Conservation (phyloP, 306 rosid genomes). For the Cucurbita pepo region DNA sequence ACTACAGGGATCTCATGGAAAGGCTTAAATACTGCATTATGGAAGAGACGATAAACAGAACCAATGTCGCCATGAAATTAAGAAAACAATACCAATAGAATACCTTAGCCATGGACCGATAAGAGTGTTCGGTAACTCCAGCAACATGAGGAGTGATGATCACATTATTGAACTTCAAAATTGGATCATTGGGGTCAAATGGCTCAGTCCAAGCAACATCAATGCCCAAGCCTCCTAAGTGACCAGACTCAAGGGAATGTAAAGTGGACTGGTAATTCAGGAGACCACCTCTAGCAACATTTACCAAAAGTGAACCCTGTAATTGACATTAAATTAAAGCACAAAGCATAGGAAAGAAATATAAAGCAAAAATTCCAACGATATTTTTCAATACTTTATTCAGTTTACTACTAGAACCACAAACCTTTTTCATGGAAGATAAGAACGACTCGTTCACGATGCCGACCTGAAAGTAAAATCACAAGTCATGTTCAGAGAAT, state of each 20-base stretch:
- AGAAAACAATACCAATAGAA: not conserved
- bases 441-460: constrained; percentile 44
- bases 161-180: constrained; percentile 57
- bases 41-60: not conserved
- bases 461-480: constrained; percentile 48
- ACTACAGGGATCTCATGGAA: not conserved
- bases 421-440: constrained; percentile 83
- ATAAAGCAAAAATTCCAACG: not conserved
- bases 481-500: not conserved
- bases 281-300: constrained; percentile 13
- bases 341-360: not conserved
- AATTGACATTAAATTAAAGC: not conserved
- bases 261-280: constrained; percentile 50
- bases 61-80: not conserved
- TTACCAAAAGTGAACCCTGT: constrained; percentile 77
- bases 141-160: constrained; percentile 81
- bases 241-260: constrained; percentile 41
- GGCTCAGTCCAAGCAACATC: constrained; percentile 95
- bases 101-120: constrained; percentile 80
- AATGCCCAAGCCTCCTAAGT: constrained; percentile 75
- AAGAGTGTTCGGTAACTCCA: constrained; percentile 70
- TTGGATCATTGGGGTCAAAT: constrained; percentile 53
- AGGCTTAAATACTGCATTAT: not conserved
- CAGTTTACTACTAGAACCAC: constrained; percentile 8
- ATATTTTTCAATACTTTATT: not conserved